Evolutionary conservation across 2,329 filamentous ascomycete species (phyloP).

Genomic region (Ceratocystis albifundus): DNA sequence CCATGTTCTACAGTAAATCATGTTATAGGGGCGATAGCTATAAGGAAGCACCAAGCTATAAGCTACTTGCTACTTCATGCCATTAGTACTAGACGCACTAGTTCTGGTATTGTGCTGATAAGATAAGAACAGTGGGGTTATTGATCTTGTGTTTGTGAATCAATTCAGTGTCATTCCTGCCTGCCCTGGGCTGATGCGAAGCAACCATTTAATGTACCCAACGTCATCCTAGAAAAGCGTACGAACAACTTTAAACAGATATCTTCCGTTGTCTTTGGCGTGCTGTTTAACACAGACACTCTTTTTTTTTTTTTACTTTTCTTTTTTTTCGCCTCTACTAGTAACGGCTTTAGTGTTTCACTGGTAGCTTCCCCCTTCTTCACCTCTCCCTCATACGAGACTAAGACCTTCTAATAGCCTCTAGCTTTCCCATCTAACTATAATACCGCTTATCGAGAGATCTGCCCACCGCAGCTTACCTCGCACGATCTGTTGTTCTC

Average conservation of each 20-base stretch:
- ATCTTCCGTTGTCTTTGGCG: neutral
- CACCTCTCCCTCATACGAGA: too few species aligned
- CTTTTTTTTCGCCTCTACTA: too few species aligned
- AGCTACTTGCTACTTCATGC: neutral
- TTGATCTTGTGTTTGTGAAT: neutral
- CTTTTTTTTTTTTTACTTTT: too few species aligned
- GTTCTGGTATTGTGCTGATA: neutral
- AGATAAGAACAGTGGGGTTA: neutral
- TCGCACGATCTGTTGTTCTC: neutral
- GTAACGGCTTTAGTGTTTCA: too few species aligned
- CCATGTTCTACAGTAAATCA: too few species aligned
- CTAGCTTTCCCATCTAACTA: too few species aligned
- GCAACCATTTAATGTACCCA: neutral
- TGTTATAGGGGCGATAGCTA: too few species aligned
- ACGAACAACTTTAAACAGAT: neutral
- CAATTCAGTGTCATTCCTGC: slow-evolving; percentile 1
- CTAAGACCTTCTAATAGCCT: too few species aligned
- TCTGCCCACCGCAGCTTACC: neutral
- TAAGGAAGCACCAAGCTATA: neutral
- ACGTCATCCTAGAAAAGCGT: neutral
- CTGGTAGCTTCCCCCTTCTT: neutral
- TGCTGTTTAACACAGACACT: too few species aligned
- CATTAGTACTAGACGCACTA: neutral
- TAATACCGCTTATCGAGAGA: too few species aligned
- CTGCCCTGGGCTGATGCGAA: neutral